Evolutionary conservation across 495 filamentous ascomycete species (phyloP).

Genomic region (Entonaema liquescens): DNA sequence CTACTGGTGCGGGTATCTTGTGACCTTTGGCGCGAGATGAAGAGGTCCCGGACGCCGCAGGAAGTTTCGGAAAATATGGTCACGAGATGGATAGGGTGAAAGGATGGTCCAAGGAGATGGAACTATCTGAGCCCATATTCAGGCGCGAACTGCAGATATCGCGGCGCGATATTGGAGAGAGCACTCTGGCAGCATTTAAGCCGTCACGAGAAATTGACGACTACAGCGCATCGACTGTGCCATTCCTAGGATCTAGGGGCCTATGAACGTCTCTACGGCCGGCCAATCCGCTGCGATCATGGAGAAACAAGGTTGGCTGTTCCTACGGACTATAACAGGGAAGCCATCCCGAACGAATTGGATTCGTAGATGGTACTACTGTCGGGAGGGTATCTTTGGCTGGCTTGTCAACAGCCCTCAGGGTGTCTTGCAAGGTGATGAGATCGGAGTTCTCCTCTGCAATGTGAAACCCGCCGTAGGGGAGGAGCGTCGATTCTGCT

Average conservation of each 20-base stretch:
- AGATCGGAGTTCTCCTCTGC: conserved; percentile 93
- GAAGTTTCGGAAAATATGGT: conserved; percentile 67
- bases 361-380: conserved; percentile 93
- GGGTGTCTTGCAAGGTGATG: conserved; percentile 93
- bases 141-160: conserved; percentile 79
- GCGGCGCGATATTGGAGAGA: conserved; percentile 83
- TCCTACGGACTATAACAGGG: conserved; percentile 80
- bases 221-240: conserved; percentile 86
- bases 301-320: conserved; percentile 97
- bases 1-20: conserved; percentile 83
- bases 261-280: conserved; percentile 62
- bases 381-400: conserved; percentile 94
- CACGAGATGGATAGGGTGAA: conserved; percentile 88
- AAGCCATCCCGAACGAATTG: conserved; percentile 89
- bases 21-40: conserved; percentile 88
- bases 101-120: conserved; percentile 94
- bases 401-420: conserved; percentile 89
- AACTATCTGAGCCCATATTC: conserved; percentile 79
- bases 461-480: conserved; percentile 88
- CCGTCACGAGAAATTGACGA: conserved; percentile 93
- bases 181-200: conserved; percentile 70
- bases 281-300: conserved; percentile 54
- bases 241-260: conserved; percentile 77
- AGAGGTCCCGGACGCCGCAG: conserved; percentile 67
- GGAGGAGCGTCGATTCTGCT: conserved; percentile 95